Evolutionary conservation across 2,329 filamentous ascomycete genomes (phyloP).

Genomic region (Aspergillus awamori): DNA sequence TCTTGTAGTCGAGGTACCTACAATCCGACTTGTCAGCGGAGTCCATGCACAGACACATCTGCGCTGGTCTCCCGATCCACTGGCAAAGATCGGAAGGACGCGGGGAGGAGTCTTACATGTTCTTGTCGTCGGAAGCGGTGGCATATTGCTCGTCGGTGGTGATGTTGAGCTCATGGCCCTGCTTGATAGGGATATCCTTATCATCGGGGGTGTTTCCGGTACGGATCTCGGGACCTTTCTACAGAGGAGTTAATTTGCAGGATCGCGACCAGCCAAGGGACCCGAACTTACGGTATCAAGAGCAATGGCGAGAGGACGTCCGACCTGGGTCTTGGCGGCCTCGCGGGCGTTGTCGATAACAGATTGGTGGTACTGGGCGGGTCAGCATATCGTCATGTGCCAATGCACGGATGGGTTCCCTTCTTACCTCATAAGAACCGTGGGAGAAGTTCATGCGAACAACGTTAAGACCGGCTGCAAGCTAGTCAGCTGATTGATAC

Average conservation of each 20-base stretch:
- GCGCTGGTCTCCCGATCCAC: background rate
- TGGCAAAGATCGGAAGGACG: background rate
- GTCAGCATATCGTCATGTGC: background rate
- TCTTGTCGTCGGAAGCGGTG: slow-evolving; percentile 79
- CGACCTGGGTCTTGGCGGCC: slow-evolving; percentile 75
- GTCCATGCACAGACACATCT: background rate
- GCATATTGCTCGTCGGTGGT: slow-evolving; percentile 95
- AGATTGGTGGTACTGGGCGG: slow-evolving; percentile 81
- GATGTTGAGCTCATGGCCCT: slow-evolving; percentile 86
- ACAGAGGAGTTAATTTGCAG: slow-evolving; percentile 20
- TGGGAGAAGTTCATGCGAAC: slow-evolving; percentile 99
- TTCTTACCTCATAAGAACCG: slow-evolving; percentile 73
- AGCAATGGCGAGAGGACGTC: slow-evolving; percentile 92
- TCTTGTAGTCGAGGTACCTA: slow-evolving; percentile 98
- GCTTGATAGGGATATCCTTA: slow-evolving; percentile 77
- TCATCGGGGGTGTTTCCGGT: slow-evolving; percentile 74
- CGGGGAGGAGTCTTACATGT: slow-evolving; percentile 69
- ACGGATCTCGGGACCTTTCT: slow-evolving; percentile 85
- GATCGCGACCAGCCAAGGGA: background rate
- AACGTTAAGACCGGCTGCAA: slow-evolving; percentile 82
- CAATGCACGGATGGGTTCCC: slow-evolving; percentile 10
- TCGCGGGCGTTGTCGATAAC: slow-evolving; percentile 94
- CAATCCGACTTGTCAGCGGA: slow-evolving; percentile 20
- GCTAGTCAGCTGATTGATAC: slow-evolving; percentile 20
- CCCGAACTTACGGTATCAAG: slow-evolving; percentile 72